Percentiles rank a stretch among this genome's conserved stretches.
Conservation (phyloP, 164 flowering plant species). For the Aristolochia contorta region DNA sequence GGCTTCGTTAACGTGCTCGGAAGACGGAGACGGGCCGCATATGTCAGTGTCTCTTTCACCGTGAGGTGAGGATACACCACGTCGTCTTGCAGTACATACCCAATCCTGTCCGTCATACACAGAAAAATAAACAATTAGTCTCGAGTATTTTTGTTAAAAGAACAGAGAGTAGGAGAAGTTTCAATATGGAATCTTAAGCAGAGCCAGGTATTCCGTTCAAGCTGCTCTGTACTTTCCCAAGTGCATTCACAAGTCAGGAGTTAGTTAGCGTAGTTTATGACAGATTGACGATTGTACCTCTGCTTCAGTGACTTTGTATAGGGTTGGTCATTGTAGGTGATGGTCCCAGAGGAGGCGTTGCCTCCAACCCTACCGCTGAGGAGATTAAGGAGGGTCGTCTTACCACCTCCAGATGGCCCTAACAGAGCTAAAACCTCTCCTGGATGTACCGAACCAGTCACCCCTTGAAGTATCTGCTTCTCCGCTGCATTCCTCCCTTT, state of each 20-base stretch:
- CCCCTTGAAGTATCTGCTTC: conserved; percentile 4
- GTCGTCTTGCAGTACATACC: conserved; percentile 3
- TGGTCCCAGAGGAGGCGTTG: background rate
- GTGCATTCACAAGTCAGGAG: too few relatives aligned
- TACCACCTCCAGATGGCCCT: conserved; percentile 9
- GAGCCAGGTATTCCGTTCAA: too few relatives aligned
- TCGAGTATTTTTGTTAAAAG: too few relatives aligned
- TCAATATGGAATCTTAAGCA: too few relatives aligned
- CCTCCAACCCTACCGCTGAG: conserved; percentile 2
- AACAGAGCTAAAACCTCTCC: conserved; percentile 8
- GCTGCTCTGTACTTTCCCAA: too few relatives aligned
- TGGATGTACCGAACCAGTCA: conserved; percentile 6
- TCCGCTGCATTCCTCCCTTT: conserved; percentile 4
- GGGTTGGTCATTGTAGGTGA: conserved; percentile 8
- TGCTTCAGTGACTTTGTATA: conserved; percentile 4
- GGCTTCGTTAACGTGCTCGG: conserved; percentile 1
- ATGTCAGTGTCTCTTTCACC: conserved; percentile 6
- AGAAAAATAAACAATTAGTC: background rate
- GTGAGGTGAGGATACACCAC: conserved; percentile 5
- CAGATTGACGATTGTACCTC: conserved; percentile 3
- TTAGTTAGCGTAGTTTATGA: too few relatives aligned
- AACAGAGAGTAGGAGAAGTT: too few relatives aligned
- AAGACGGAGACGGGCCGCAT: conserved; percentile 6
- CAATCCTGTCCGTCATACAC: background rate
- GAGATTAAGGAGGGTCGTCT: conserved; percentile 8